Base-by-base conservation (phyloP, 2,329 filamentous ascomycete species). In the Diaporthe sp. region DNA sequence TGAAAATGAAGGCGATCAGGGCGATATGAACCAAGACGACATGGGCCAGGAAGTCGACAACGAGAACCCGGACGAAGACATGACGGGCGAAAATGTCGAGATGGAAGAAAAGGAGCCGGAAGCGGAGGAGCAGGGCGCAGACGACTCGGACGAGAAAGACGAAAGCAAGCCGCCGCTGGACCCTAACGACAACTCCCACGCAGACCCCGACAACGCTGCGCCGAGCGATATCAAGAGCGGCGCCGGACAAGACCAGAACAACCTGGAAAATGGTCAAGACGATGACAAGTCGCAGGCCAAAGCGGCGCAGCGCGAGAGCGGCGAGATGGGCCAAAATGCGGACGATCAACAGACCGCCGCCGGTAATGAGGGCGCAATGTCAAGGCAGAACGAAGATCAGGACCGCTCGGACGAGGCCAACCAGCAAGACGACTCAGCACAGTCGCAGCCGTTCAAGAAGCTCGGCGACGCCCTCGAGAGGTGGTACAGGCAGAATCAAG, bases 401-500 rank as follows among this genome's bases (percentile, higher is more conserved):
- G 80, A 82, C n/a, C 83, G 85, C 6, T 82, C 85, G n/a, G 85
- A 88, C n/a, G 82, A 85, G 81, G 74, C 76, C 77, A 86, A 89
- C 71, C 84, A 86, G 42, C 81, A 84, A 15, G 82, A 85, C 57
- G 85, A 88, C 71, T 83, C 84, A 10, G 81, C 83, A 38, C 82
- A 84, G 15, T 83, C 87, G 60, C 91, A 97, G 78, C 94, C 95
- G 1, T 98, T 98, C 88, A 97, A 97, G 85, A 97, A 98, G 81
- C 90, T 99, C 40, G 97, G 97, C 30, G 95, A 99, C 85, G 93
- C 95, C 8, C 88, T 99, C 42, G 96, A 98, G 82, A 91, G 93
- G 79, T 99, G 96, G 95, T 96, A 98, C 83, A 91, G 94, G 74
- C 94, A 95, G 80, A 94, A 97, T 80, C 91, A 91, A 61, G 93